A percentile compares a stretch with the other conserved stretches of the same genome.
phyloP scores from a whole-genome alignment of 768 basidiomycete species.

The Leucocoprinus leucothites region DNA sequence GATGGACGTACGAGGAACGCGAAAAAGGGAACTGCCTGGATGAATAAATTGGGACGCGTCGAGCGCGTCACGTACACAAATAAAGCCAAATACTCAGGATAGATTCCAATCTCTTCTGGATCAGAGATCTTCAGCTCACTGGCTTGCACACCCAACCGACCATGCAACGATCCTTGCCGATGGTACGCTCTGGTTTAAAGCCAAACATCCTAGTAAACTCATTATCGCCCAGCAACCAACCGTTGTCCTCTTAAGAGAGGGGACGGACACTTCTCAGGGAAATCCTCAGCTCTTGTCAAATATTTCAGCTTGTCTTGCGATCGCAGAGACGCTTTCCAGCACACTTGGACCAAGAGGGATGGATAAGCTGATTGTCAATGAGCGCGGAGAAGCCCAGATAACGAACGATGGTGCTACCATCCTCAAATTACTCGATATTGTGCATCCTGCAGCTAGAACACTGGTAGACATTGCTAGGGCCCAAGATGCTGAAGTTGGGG shows the following conservation, averaged over 20 bases:
- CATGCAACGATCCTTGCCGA: slow-evolving; percentile 84
- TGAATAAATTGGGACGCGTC: slow-evolving; percentile 28
- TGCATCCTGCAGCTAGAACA: slow-evolving; percentile 97
- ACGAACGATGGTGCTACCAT: slow-evolving; percentile 99
- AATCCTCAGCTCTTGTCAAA: slow-evolving; percentile 90
- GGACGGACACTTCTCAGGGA: slow-evolving; percentile 95
- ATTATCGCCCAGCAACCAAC: slow-evolving; percentile 78
- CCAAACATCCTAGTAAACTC: slow-evolving; percentile 12
- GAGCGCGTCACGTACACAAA: slow-evolving; percentile 31
- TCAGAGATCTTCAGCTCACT: slow-evolving; percentile 16
- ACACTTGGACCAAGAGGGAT: slow-evolving; percentile 98
- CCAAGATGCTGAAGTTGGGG: slow-evolving; percentile 97
- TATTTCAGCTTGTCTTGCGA: slow-evolving; percentile 94
- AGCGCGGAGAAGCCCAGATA: slow-evolving; percentile 94
- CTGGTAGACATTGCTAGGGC: slow-evolving; percentile 97
- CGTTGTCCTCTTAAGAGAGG: slow-evolving; percentile 93
- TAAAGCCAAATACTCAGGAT: slow-evolving; percentile 29
- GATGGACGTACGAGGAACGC: slow-evolving; percentile 12
- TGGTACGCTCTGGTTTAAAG: slow-evolving; percentile 40
- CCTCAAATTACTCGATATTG: slow-evolving; percentile 93
- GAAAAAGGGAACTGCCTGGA: slow-evolving; percentile 15
- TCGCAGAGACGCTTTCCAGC: slow-evolving; percentile 86
- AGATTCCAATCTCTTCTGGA: slow-evolving; percentile 21
- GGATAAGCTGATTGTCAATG: slow-evolving; percentile 96
- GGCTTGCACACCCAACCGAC: slow-evolving; percentile 30